Evolutionary conservation across 345 rosid genomes (phyloP), one percentile per base, ranked within the genome.

Genomic region (Aquilaria malaccensis): DNA sequence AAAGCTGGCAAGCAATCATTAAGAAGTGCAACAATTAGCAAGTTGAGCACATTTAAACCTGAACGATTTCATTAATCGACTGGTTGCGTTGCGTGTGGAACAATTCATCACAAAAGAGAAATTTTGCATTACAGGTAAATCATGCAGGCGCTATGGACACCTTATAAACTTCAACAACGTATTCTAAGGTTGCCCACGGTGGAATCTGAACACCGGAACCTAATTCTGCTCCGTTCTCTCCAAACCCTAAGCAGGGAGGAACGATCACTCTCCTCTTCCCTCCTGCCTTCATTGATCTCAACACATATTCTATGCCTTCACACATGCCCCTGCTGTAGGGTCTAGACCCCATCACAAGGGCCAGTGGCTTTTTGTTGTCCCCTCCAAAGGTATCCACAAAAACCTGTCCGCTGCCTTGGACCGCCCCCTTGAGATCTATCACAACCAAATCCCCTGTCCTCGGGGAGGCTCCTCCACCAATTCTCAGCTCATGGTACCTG

Each of bases 101-200:
- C 43, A 22, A 37, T 3, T 2, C 7, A 37, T 37, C 1, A 9
- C 43, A 37, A 9, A 37, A 37, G 43, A 37, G 43, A 37, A 37
- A 33, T 7, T 14, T 58, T 43, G 6, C 33, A 10, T 45, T 4
- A 12, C 50, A 33, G 43, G 29, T 12, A 2, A 22, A 7, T 79
- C 74, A 93, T 65, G 98, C 91, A 13, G 97, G 94, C 29, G 98
- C 96, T 66, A 93, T 84, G 12, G 94, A 93, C 58, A 87, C 97
- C 79, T 73, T 89, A 2, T 87, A 94, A 65, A 89, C 80, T 75
- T 89, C 84, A 60, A 89, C 78, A 65, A 85, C 33, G 69, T 81
- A 93, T 70, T 87, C 96, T n/a, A 93, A 73, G 12, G 86, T 75
- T 0, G 92, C 81, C 61, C 37, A 68, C 0, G 94, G 82, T 7